A percentile compares a stretch with the other conserved stretches of the same genome.
Conservation (phyloP, 2,329 filamentous ascomycete species). For the Paraphaeosphaeria sporulosa region DNA sequence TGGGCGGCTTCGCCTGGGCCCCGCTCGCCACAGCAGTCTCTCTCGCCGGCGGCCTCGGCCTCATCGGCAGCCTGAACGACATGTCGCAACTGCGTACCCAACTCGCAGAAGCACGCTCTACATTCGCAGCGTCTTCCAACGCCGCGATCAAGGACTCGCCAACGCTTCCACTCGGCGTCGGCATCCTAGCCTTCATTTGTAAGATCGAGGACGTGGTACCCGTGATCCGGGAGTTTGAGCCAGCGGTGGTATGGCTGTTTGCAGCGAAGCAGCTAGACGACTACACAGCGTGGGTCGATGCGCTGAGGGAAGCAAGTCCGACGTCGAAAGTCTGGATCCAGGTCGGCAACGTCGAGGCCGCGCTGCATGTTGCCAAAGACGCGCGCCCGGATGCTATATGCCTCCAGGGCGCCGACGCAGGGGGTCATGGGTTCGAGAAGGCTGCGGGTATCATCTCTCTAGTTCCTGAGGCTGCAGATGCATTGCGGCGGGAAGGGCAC, state of each 20-base stretch:
- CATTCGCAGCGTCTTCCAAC: constrained; percentile 24
- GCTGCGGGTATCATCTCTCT: constrained; percentile 65
- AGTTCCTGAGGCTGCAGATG: constrained; percentile 64
- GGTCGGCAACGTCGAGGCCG: constrained; percentile 66
- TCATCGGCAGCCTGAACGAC: constrained; percentile 51
- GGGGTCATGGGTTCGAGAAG: constrained; percentile 67
- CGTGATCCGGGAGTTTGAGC: constrained; percentile 61
- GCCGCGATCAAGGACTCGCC: constrained; percentile 20
- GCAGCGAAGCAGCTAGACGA: constrained; percentile 60
- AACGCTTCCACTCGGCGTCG: constrained; percentile 63
- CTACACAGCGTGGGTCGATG: constrained; percentile 44
- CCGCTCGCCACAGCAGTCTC: constrained; percentile 69
- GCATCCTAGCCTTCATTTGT: constrained; percentile 64
- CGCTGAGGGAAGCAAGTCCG: constrained; percentile 43
- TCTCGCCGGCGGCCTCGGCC: constrained; percentile 56
- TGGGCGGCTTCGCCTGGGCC: constrained; percentile 67
- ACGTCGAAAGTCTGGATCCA: constrained; percentile 65
- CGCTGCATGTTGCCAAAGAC: constrained; percentile 58
- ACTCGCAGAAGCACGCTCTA: constrained; percentile 40
- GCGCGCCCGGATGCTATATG: constrained; percentile 66
- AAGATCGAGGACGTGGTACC: constrained; percentile 58
- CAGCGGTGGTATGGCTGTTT: constrained; percentile 72
- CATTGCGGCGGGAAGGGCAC: constrained; percentile 49
- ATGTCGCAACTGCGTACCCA: constrained; percentile 40
- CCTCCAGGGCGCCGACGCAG: constrained; percentile 70